A percentile compares a stretch with the other conserved stretches of the same genome.
These are phyloP conservation scores for Schizophyllum amplum DNA, from an alignment of 1,284 basidiomycete genomes.

Conservation along the genomic window DNA sequence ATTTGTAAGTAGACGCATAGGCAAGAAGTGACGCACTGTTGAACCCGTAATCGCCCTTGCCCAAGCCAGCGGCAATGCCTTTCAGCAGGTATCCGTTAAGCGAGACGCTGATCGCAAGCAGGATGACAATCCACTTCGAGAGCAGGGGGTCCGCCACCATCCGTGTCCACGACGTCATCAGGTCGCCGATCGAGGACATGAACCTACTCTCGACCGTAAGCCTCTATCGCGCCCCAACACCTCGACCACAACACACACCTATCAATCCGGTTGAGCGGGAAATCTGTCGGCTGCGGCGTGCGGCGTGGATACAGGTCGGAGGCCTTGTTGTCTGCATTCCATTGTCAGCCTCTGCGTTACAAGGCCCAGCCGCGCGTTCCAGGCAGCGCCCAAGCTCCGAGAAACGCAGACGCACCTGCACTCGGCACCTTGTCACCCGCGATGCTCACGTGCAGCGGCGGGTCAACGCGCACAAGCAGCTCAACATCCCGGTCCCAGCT, in stretches of 20 bases:
- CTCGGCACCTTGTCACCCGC: constrained; percentile 8
- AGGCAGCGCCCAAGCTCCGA: neutral
- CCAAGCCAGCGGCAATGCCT: constrained; percentile 48
- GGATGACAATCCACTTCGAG: constrained; percentile 92
- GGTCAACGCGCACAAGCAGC: constrained; percentile 9
- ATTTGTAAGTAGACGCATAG: no score
- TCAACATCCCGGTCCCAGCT: neutral
- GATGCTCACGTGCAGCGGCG: constrained; percentile 9
- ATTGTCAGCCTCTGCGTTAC: no score
- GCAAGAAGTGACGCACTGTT: no score
- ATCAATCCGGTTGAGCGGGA: neutral
- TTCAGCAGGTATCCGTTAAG: constrained; percentile 94
- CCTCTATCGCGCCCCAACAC: neutral
- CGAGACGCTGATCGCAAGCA: constrained; percentile 81
- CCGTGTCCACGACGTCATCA: constrained; percentile 87
- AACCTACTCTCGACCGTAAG: neutral
- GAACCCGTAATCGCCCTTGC: neutral
- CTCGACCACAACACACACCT: neutral
- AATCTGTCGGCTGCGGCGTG: neutral
- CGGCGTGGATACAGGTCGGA: neutral
- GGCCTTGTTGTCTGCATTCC: neutral
- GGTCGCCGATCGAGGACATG: neutral
- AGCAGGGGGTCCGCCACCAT: constrained; percentile 94
- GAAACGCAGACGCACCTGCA: constrained; percentile 16
- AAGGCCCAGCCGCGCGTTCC: no score